These are phyloP conservation scores for Solanum pennellii DNA, from an alignment of 257 asterid species.

Conservation along the genomic window DNA sequence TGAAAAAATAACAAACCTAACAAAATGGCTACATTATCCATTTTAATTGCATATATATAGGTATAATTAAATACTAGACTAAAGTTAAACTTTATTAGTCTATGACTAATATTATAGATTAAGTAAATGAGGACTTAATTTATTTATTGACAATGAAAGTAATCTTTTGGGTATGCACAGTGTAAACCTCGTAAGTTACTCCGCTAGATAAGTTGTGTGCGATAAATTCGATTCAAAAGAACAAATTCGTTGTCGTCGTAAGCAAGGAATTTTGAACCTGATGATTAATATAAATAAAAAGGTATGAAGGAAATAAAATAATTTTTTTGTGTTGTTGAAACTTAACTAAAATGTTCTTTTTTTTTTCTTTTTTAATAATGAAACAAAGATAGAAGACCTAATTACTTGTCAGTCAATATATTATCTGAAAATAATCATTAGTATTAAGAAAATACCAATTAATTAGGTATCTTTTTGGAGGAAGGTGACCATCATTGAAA, in stretches of 20 bases:
- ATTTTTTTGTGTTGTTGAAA: neutral
- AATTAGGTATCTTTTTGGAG: neutral
- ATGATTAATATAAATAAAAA: too few species aligned
- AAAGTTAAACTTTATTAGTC: neutral
- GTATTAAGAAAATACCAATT: neutral
- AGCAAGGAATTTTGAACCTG: neutral
- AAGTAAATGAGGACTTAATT: neutral
- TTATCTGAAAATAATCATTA: neutral
- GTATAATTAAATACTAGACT: neutral
- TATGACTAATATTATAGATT: neutral
- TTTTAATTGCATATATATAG: neutral
- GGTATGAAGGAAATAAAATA: neutral
- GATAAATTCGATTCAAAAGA: neutral
- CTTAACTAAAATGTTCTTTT: neutral
- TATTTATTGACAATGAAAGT: too few species aligned
- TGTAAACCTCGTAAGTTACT: neutral
- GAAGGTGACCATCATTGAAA: neutral
- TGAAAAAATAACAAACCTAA: neutral
- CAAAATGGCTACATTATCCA: neutral
- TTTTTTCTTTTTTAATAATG: neutral
- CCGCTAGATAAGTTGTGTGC: too few species aligned
- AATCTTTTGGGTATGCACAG: fast-evolving
- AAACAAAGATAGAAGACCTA: neutral
- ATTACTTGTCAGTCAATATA: neutral
- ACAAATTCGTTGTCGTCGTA: fast-evolving